Evolutionary conservation across 345 rosid species (phyloP).

Genomic region (Ricinus communis): DNA sequence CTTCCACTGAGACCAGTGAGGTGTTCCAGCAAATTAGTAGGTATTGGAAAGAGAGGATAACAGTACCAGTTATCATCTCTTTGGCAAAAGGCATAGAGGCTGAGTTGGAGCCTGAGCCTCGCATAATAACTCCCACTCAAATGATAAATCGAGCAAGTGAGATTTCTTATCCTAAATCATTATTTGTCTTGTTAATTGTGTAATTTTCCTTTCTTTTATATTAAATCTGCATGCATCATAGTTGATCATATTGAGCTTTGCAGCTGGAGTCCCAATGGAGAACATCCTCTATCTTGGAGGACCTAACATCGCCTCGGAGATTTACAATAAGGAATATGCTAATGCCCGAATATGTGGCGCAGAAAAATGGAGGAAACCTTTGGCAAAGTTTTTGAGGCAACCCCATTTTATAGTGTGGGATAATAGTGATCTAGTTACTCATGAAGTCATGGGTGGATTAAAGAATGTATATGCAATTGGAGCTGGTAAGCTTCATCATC

Average conservation of each 20-base stretch:
- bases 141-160: slow-evolving; percentile 90
- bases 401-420: slow-evolving; percentile 97
- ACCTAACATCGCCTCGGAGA: slow-evolving; percentile 96
- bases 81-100: slow-evolving; percentile 93
- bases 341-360: slow-evolving; percentile 98
- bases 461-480: slow-evolving; percentile 99
- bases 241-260: slow-evolving; percentile 14
- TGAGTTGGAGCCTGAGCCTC: slow-evolving; percentile 77
- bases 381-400: slow-evolving; percentile 84
- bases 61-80: slow-evolving; percentile 72
- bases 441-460: slow-evolving; percentile 98
- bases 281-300: slow-evolving; percentile 94
- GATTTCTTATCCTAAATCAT: slow-evolving; percentile 8
- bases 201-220: neutral
- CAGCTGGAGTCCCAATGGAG: slow-evolving; percentile 80
- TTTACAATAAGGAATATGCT: slow-evolving; percentile 90
- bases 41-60: slow-evolving; percentile 89
- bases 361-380: slow-evolving; percentile 86
- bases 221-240: neutral
- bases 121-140: slow-evolving; percentile 85
- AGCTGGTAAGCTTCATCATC: slow-evolving; percentile 59
- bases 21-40: slow-evolving; percentile 85
- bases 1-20: slow-evolving; percentile 78
- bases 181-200: slow-evolving; percentile 5
- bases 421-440: slow-evolving; percentile 93